Evolutionary conservation across 2,329 filamentous ascomycete species (phyloP).

Genomic region (Stagonosporopsis rhizophila): DNA sequence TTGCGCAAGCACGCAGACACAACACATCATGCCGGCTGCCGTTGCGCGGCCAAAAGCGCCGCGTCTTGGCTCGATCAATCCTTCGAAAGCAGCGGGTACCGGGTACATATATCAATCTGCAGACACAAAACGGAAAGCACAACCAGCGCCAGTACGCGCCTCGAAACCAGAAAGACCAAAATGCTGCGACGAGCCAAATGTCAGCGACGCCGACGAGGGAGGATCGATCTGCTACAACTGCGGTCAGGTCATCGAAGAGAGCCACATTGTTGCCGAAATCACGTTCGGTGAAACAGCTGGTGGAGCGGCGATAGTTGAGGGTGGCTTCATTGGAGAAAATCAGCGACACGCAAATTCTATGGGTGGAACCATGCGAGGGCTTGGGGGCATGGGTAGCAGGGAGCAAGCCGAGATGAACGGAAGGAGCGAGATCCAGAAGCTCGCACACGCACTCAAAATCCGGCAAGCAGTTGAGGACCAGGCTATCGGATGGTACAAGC

Average conservation of each 20-base stretch:
- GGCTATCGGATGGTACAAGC: slow-evolving; percentile 53
- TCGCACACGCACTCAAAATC: slow-evolving; percentile 51
- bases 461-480: slow-evolving; percentile 46
- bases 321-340: slow-evolving; percentile 84
- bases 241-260: slow-evolving; percentile 82
- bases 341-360: slow-evolving; percentile 77
- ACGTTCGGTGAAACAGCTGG: slow-evolving; percentile 86
- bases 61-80: slow-evolving; percentile 38
- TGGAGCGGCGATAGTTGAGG: slow-evolving; percentile 89
- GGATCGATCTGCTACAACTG: slow-evolving; percentile 72
- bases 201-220: slow-evolving; percentile 32
- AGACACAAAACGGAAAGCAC: slow-evolving; percentile 29
- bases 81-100: slow-evolving; percentile 24
- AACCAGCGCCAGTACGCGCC: slow-evolving; percentile 26
- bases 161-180: slow-evolving; percentile 24
- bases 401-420: slow-evolving; percentile 69
- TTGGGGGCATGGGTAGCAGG: slow-evolving; percentile 61
- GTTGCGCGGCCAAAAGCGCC: slow-evolving; percentile 25
- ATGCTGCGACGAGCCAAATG: slow-evolving; percentile 41
- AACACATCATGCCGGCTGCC: slow-evolving; percentile 20
- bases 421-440: slow-evolving; percentile 50
- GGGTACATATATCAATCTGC: slow-evolving; percentile 27
- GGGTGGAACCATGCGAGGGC: slow-evolving; percentile 56
- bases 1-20: not conserved
- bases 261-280: slow-evolving; percentile 90